Base-by-base conservation (phyloP, 129 eudicot species). In the Flaveria trinervia region DNA sequence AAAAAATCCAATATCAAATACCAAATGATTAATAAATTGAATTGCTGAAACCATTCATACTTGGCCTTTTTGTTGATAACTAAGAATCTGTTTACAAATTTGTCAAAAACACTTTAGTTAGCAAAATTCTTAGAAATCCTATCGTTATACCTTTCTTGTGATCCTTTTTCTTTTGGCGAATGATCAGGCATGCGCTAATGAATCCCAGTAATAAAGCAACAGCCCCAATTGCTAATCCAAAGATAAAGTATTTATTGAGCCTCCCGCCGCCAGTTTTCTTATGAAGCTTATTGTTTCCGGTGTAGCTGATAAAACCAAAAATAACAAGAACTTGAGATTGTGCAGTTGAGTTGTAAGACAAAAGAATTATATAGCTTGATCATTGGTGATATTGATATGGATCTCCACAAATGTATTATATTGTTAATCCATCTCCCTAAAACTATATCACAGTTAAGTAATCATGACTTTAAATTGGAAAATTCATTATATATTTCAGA, bases 151-250 rank as follows among this genome's bases (percentile, higher is more conserved):
- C 99, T 89, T 76, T 84, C 48, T 86, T 85, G 26, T 72, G 80
- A 67, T 43, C 65, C 65, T 84, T 80, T 56, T 84, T 84, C 64
- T 86, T 59, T 76, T 85, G 91, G 68, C 84, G 85, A 75, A 94
- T 70, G 57, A 91, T 77, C 76, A 87, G 18, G 78, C 92, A 91
- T 25, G 96, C 83, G 54, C 80, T 64, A 79, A 94, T 84, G 74
- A 88, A 86, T 59, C 96, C 99, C 80, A 91, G 67, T 72, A 94
- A 87, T 28, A 94, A 84, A 80, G 84, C 89, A 39, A 82, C 82
- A 68, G 96, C 99, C 52, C 92, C 99, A 9, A 89, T 72, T 52
- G 94, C 82, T 54, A 87, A 46, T 65, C 99, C 99, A 22, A 89
- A 84, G 39, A 94, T 87, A 43, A 87, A 86, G 71, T 80, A 74